Conservation (phyloP, 352 stramenopile genomes). For the Halophytophthora polymorphica region DNA sequence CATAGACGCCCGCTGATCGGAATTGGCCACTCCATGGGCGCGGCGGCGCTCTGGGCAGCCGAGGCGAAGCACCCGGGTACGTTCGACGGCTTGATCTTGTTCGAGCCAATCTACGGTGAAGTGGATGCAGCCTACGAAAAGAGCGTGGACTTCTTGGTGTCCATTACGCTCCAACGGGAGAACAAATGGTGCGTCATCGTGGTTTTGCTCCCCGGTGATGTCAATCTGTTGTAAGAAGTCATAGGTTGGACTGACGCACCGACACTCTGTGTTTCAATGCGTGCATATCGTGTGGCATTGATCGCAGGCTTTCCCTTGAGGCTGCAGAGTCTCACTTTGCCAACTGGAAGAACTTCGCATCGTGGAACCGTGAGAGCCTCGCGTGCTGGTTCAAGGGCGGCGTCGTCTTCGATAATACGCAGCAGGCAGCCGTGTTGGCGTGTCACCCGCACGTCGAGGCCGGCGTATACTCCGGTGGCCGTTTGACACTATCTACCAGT, state of each 20-base stretch:
- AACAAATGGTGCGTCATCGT: slow-evolving; percentile 24
- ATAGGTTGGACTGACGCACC: too few species aligned
- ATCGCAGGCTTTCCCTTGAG: slow-evolving; percentile 17
- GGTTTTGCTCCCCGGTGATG: too few species aligned
- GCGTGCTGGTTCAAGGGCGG: slow-evolving; percentile 31
- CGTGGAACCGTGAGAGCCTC: slow-evolving; percentile 41
- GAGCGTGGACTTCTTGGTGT: slow-evolving; percentile 24
- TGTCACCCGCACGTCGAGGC: slow-evolving; percentile 43
- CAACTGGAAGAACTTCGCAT: slow-evolving; percentile 32
- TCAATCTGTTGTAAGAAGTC: too few species aligned
- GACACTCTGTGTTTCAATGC: too few species aligned
- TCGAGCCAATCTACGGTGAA: slow-evolving; percentile 45
- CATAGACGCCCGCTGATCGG: slow-evolving; percentile 32
- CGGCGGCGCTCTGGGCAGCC: slow-evolving; percentile 25
- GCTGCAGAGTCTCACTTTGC: slow-evolving; percentile 25
- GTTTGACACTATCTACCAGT: slow-evolving; percentile 17
- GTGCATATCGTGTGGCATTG: neutral
- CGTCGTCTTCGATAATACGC: slow-evolving; percentile 30
- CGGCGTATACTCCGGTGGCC: slow-evolving; percentile 26
- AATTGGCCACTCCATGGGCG: slow-evolving; percentile 51
- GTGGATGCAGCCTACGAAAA: slow-evolving; percentile 10
- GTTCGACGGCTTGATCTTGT: slow-evolving; percentile 42
- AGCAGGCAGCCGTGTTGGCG: slow-evolving; percentile 17
- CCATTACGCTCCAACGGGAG: slow-evolving; percentile 21
- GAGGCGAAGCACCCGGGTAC: slow-evolving; percentile 31